Base-by-base conservation (phyloP, 2,329 filamentous ascomycete genomes). In the Alternaria triticina region DNA sequence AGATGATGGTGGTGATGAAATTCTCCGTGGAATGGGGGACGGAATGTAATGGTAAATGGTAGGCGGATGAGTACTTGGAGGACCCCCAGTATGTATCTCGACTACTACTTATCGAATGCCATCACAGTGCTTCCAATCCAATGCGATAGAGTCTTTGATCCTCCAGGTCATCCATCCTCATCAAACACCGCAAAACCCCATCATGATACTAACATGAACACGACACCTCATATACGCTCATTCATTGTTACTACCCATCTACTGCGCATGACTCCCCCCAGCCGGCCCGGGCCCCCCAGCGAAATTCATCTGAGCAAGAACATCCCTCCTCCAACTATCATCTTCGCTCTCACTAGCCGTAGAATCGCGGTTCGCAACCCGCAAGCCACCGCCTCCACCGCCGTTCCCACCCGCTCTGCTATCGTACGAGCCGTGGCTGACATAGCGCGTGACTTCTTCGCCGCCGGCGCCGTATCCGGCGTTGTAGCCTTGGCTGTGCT, bases 321-420 rank as follows among this genome's bases (percentile, higher is more conserved):
- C 59, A 50, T 68, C 66, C 10, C 62, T 57, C n/a, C 49, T 62
- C 66, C 66, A 70, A 28, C 55, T 57, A 7, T 67, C 59, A n/a
- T 62, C 62, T 15, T 54, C 50, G 6, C 59, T 52, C 11, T 73
- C 63, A 60, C 69, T 69, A 65, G 77, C 64, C 45, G 65, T 71
- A 4, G 66, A 69, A 52, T 73, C 76, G 3, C 78, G 70, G 64
- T 84, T 84, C 44, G 82, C 81, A 6, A 84, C 77, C 52, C 82
- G 62, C 51, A 84, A 67, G 1, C 81, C 79, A 20, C 81, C 81
- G 28, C 74, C 69, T 3, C 62, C 65, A 6, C 58, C 62, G 2
- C 58, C 64, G 12, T 57, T 54, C 15, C 58, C 61, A 23, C 61
- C 56, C 7, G 40, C 50, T 43, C 51, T 54, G 13, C 54, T 47